Base-by-base conservation (phyloP, 2,329 filamentous ascomycete genomes). In the Dothideomycetidae sp. region DNA sequence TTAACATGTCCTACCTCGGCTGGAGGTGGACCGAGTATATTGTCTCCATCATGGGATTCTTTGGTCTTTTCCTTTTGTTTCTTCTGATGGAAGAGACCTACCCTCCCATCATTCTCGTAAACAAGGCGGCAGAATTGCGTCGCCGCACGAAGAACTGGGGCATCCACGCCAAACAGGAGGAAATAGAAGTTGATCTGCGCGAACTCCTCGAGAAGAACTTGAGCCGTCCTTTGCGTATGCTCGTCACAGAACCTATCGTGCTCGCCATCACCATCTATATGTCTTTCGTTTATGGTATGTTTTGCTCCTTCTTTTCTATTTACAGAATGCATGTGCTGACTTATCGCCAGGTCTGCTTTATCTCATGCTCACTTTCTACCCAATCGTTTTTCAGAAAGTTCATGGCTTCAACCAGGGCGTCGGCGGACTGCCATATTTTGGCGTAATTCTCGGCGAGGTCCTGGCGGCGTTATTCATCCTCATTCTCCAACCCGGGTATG, bases 281-380 rank as follows among this genome's bases (percentile, higher is more conserved):
- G 57, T 48, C 50, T 29, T 60, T 59, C 36, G 55, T 58, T 19
- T 59, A 55, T 48, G 26, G 36, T 4, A 65, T 90, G 1, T 71
- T 93, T 1, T 93, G 90, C 52, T 74, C 88, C 16, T 88, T 90
- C 63, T 66, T 93, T 36, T 86, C 82, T 0, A 80, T 83, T 1
- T 92, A 92, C 49, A 78, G 81, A 0, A 71, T 90, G 53, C 41
- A 44, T 55, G 59, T 55, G 54, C 36, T 51, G 54, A 69, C n/a
- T n/a, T n/a, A n/a, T n/a, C n/a, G n/a, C n/a, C n/a, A n/a, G n/a
- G n/a, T 4, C 65, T 90, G 1, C 71, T 93, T 1, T 93, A 90
- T 52, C 75, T 88, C 16, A 90, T 90, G 63, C 66, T 93, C 36
- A 86, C 82, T 0, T 81, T 83, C 1, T 92, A 92, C 49, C 78